A percentile compares a stretch with the other conserved stretches of the same genome.
Conservation (phyloP, 768 basidiomycete species). For the Leucogyrophana mollusca region DNA sequence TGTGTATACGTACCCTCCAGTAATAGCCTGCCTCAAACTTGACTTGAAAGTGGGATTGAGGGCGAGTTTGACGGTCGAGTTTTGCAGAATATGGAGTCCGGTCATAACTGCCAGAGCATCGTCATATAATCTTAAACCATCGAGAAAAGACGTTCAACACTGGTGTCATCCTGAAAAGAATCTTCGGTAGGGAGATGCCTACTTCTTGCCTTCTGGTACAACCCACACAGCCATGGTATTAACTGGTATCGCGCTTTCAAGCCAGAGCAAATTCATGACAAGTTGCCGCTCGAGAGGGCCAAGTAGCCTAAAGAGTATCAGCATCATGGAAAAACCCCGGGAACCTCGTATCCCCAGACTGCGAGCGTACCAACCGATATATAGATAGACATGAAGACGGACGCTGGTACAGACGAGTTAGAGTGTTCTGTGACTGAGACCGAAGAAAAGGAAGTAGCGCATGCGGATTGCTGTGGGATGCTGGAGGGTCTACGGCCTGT, state of each 20-base stretch:
- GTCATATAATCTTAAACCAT: constrained; percentile 61
- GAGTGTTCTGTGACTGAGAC: constrained; percentile 72
- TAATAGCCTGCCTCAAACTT: constrained; percentile 79
- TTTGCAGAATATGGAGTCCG: constrained; percentile 68
- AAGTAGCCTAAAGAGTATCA: constrained; percentile 52
- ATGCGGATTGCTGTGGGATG: constrained; percentile 44
- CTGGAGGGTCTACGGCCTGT: constrained; percentile 5
- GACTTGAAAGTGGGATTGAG: constrained; percentile 77
- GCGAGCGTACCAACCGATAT: constrained; percentile 59
- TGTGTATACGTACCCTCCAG: constrained; percentile 67
- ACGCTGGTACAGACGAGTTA: constrained; percentile 77
- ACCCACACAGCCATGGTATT: constrained; percentile 78
- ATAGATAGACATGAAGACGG: constrained; percentile 90
- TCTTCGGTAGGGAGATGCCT: constrained; percentile 18
- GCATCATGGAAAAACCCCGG: background rate
- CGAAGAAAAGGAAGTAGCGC: constrained; percentile 77
- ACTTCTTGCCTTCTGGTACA: constrained; percentile 71
- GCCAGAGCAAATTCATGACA: constrained; percentile 86
- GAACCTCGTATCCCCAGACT: background rate
- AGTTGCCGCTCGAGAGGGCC: constrained; percentile 80
- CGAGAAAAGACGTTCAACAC: background rate
- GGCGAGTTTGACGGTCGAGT: constrained; percentile 55
- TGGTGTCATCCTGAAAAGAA: constrained; percentile 1
- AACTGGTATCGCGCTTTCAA: constrained; percentile 70
- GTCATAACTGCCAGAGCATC: constrained; percentile 61